Evolutionary conservation across 352 stramenopile genomes (phyloP), one percentile per base, ranked within the genome.

Genomic region (Blastocystis sp.): DNA sequence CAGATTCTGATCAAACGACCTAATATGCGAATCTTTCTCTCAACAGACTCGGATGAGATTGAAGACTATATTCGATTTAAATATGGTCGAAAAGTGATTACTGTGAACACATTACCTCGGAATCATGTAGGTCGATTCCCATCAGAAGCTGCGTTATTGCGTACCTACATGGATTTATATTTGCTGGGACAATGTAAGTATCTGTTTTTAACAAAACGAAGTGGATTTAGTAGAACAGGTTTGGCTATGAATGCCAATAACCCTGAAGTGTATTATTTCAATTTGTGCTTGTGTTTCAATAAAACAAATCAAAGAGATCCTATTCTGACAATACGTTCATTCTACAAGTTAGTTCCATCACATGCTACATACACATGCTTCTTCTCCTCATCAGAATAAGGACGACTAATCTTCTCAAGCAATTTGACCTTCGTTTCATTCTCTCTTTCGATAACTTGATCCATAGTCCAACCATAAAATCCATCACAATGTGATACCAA

Each of bases 391-490:
- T 83, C 71, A 32, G 71, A 66, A 24, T 42, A 63, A 27, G 71
- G 71, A 39, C 42, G 35, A 37, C 65, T 57, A 27, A 83, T 67
- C 54, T 83, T 83, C 71, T 83, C 71, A 1, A 83, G 51, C 27
- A 83, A 54, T 32, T 65, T 63, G 32, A 21, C n/a, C 35, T 66
- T 65, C 24, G 71, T 83, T 42, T 83, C 71, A 42, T 65, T 83
- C 54, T 83, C 71, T 11, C 71, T 52, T 37, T 66, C 71, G 32
- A 83, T 56, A 16, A 83, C 71, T 27, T 83, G 51, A 29, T 83
- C 71, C 71, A 83, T 83, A 1, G 27, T 65, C 71, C 71, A 83
- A 12, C 71, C 71, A 51, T 83, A 67, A 56, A 83, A 83, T 32
- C 71, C 71, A 66, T 83, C 71, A 24, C 71, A 83, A 66, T 83